Evolutionary conservation across 1,284 basidiomycete genomes (phyloP), one percentile per base, ranked within the genome.

Genomic region (Rhodotorula sp.): DNA sequence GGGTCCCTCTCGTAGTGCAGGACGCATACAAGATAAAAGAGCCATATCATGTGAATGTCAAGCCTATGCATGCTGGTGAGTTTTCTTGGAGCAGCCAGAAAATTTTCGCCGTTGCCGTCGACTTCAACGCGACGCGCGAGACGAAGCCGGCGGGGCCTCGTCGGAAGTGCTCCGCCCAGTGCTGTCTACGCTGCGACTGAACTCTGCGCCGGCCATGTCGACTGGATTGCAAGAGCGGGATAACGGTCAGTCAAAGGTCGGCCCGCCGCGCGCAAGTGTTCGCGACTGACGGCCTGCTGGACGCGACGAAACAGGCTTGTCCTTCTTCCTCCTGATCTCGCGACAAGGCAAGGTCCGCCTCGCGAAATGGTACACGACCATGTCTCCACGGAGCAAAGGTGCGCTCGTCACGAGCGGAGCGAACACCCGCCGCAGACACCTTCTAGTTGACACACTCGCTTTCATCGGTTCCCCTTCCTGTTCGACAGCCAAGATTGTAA

Each of bases 351-450:
- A 99, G 86, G 93, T 99, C 69, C 90, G 97, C 73, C 88, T 99
- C 60, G 91, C 95, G 34, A 99, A 99, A 87, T 99, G 97, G 97
- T 99, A 96, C 83, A 90, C 91, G 59, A 99, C 97, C 1, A 89
- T 98, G 85, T 87, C 92, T 29, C 90, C 93, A 31, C 21, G 39
- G 23, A 39, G 39, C 23, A 59, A 47, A 10, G 59, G 54, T 56
- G 15, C 54, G 46, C 47, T 23, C 34, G 20, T 39, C 21, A 21
- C 34, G 57, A 43, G 31, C 57, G 31, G 57, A 15, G 7, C 52
- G 52, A 29, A 6, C 58, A 34, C 21, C 46, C 54, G 39, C 49
- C 23, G n/a, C 23, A 26, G 14, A 23, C 23, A 29, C 52, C 0
- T 0, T 54, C 23, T 7, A 16, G n/a, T n/a, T 21, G 39, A 3